Base-by-base conservation (phyloP, 129 eudicot species). In the Oenanthe sinensis region DNA sequence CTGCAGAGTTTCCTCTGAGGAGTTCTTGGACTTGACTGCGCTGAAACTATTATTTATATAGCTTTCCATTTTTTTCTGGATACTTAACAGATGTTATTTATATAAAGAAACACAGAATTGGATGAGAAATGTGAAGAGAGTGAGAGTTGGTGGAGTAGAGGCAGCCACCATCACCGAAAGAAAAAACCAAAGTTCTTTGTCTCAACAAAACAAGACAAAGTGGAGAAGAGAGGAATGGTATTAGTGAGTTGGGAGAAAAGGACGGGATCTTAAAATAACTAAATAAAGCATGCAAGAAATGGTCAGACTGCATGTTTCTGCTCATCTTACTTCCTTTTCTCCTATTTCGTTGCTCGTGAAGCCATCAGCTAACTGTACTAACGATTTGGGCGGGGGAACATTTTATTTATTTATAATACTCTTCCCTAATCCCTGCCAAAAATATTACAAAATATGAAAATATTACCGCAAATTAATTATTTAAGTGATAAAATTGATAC, bases 21-120 rank as follows among this genome's bases (percentile, higher is more conserved):
- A 77, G 76, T 91, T 83, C 88, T 91, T 91, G 49, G 91, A 49
- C 76, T 91, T 84, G 68, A 91, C 93, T 52, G 84, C 90, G 46
- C 92, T 87, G 33, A 90, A 93, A 63, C 85, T 89, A 78, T 91
- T 93, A 72, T 89, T 84, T 88, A 91, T 79, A 49, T 85, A 93
- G 75, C 73, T 78, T 86, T 93, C 97, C 98, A 93, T 93, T 65
- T 65, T 65, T 40, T 70, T 44, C 4, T 39, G 8, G 2, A 54
- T 19, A 19, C 2, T 14, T 10, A 15, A 30, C 45, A 33, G 36
- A 33, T 33, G 36, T 33, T 33, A 33, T 33, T 33, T 39, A 39
- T 39, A 3, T 39, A 39, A 39, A 39, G 22, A 67, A 69, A 36
- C 44, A 30, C 44, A 16, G 74, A 65, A 68, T 26, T 10, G 28